phyloP scores from a whole-genome alignment of 768 basidiomycete species.

The Megacollybia marginata region DNA sequence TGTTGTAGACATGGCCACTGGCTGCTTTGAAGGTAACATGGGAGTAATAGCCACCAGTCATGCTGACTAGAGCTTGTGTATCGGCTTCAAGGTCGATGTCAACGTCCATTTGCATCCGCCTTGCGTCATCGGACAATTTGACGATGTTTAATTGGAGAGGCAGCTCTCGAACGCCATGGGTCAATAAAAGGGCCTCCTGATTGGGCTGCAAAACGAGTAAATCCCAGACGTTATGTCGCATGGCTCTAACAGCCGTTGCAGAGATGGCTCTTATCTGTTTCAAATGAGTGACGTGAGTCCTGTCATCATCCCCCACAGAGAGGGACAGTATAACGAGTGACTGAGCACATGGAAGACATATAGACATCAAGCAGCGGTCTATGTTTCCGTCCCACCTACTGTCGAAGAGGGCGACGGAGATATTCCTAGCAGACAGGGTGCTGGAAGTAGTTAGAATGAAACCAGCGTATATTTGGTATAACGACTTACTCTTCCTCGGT shows the following conservation, averaged over 20 bases:
- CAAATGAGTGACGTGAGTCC: conserved; percentile 32
- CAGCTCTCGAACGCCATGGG: conserved; percentile 44
- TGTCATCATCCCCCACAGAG: conserved; percentile 31
- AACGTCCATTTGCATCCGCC: conserved; percentile 15
- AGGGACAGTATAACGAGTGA: conserved; percentile 42
- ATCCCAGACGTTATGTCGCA: conserved; percentile 60
- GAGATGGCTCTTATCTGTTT: conserved; percentile 37
- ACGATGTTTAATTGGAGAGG: conserved; percentile 19
- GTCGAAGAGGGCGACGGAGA: conserved; percentile 60
- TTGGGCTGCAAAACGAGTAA: conserved; percentile 57
- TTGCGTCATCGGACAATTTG: conserved; percentile 7
- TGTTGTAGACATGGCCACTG: too few relatives aligned
- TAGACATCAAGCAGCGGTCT: conserved; percentile 45
- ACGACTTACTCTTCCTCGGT: conserved; percentile 40
- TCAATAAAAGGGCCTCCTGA: conserved; percentile 47
- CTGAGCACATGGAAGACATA: conserved; percentile 44
- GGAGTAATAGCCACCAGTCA: conserved; percentile 43
- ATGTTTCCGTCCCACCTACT: conserved; percentile 51
- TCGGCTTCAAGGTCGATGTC: too few relatives aligned
- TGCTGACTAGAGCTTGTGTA: conserved; percentile 1
- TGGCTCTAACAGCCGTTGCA: conserved; percentile 51
- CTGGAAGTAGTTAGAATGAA: conserved; percentile 17
- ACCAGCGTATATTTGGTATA: conserved; percentile 4
- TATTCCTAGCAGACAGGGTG: conserved; percentile 32
- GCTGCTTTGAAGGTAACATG: conserved; percentile 27